Evolutionary conservation across 177 flowering plant species (phyloP).

Genomic region (Tripterygium wilfordii): DNA sequence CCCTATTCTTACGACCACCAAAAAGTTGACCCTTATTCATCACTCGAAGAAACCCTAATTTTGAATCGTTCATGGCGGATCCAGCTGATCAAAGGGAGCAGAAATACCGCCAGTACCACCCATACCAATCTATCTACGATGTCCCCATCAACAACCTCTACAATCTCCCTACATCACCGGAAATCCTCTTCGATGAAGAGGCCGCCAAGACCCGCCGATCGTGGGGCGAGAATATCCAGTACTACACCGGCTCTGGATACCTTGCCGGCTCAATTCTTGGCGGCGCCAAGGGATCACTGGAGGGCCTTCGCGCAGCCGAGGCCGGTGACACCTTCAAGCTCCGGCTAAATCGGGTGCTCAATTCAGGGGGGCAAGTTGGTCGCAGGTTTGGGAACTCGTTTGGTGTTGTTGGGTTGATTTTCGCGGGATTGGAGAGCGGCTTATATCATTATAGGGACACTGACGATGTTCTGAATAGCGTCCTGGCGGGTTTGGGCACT

Average conservation of each 20-base stretch:
- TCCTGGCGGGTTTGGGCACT: conserved; percentile 77
- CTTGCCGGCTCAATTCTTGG: conserved; percentile 58
- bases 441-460: conserved; percentile 32
- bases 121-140: conserved; percentile 64
- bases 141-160: conserved; percentile 53
- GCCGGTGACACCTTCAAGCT: conserved; percentile 58
- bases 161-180: conserved; percentile 76
- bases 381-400: conserved; percentile 51
- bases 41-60: no score
- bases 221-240: conserved; percentile 74
- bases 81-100: no score
- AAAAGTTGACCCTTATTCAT: no score
- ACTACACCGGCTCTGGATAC: conserved; percentile 68
- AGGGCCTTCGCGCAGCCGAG: conserved; percentile 56
- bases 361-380: conserved; percentile 58
- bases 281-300: conserved; percentile 46
- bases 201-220: conserved; percentile 54
- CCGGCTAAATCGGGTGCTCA: conserved; percentile 56
- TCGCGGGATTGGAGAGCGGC: conserved; percentile 73
- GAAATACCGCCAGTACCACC: conserved; percentile 65
- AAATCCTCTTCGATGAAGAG: conserved; percentile 74
- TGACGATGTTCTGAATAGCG: conserved; percentile 58
- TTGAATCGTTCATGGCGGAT: no score
- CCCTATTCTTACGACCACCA: no score
- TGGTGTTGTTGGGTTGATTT: conserved; percentile 70